Evolutionary conservation across 345 rosid genomes (phyloP).

Genomic region (Sisymbrium irio): DNA sequence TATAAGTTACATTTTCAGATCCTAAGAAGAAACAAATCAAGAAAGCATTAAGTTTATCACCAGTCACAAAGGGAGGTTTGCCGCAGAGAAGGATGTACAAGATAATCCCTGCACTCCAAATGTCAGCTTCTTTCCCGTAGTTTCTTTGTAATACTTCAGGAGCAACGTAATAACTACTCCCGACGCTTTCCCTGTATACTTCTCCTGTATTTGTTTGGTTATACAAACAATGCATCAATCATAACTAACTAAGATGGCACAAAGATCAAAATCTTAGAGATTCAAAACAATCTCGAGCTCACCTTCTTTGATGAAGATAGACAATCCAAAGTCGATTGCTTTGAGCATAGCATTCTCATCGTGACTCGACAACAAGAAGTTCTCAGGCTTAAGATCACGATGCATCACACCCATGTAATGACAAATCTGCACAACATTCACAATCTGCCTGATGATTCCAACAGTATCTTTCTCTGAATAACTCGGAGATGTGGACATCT

Average conservation of each 20-base stretch:
- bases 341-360: conserved; percentile 52
- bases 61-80: conserved; percentile 96
- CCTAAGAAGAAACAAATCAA: conserved; percentile 23
- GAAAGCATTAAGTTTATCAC: conserved; percentile 40
- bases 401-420: conserved; percentile 80
- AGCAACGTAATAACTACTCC: background rate
- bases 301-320: conserved; percentile 45
- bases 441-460: conserved; percentile 1
- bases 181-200: background rate
- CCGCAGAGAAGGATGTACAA: conserved; percentile 86
- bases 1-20: too few relatives aligned
- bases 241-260: background rate
- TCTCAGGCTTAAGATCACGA: conserved; percentile 76
- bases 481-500: background rate
- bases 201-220: background rate
- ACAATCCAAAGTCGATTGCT: conserved; percentile 67
- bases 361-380: conserved; percentile 42
- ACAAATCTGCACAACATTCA: conserved; percentile 58
- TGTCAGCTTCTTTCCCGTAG: conserved; percentile 88
- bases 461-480: background rate
- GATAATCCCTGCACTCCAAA: conserved; percentile 95
- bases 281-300: background rate
- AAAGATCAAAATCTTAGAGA: too few relatives aligned
- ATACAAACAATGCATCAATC: background rate
- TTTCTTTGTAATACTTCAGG: conserved; percentile 27